Conservation (phyloP, 768 basidiomycete species). For the Suillus decipiens region DNA sequence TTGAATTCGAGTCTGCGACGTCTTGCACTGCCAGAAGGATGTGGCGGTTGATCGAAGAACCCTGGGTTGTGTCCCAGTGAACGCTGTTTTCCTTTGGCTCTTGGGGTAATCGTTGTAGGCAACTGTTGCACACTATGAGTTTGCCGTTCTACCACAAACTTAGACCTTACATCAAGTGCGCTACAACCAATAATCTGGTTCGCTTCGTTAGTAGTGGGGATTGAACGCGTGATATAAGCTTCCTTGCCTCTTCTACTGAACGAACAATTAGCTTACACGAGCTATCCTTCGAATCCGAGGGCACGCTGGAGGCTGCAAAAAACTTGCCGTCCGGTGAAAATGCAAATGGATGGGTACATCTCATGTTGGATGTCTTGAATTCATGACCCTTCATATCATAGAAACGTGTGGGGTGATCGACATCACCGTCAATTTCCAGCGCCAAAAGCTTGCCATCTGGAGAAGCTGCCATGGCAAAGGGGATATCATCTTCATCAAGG, state of each 20-base stretch:
- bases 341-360: slow-evolving; percentile 6
- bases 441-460: not conserved
- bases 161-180: not conserved
- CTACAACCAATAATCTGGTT: not conserved
- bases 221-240: not conserved
- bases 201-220: not conserved
- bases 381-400: not conserved
- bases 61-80: not conserved
- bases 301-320: slow-evolving; percentile 1
- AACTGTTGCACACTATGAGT: not conserved
- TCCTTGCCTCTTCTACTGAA: slow-evolving; percentile 4
- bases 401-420: not conserved
- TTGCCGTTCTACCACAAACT: not conserved
- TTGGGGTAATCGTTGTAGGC: not conserved
- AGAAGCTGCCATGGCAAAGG: not conserved
- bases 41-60: not conserved
- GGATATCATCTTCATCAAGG: not conserved
- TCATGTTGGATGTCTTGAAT: not conserved
- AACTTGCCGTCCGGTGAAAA: not conserved
- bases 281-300: slow-evolving; percentile 2
- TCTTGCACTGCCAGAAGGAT: not conserved
- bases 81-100: not conserved
- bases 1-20: not conserved
- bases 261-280: not conserved
- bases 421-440: not conserved